These are phyloP conservation scores for Stemphylium beticola DNA, from an alignment of 2,329 filamentous ascomycete species.

Conservation along the genomic window DNA sequence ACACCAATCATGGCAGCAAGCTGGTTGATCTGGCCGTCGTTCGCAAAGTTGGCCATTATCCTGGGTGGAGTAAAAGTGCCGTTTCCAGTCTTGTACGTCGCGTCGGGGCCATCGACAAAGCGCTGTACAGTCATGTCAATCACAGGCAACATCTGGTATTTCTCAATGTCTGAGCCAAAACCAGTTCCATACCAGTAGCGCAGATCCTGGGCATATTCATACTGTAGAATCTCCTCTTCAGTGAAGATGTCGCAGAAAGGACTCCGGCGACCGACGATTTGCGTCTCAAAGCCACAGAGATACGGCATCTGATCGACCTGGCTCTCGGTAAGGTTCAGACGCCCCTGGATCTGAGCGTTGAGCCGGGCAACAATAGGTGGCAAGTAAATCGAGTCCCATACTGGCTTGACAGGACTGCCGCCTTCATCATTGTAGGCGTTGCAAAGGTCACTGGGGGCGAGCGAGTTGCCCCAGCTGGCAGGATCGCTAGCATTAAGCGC, in stretches of 20 bases:
- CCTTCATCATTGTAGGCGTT: slow-evolving; percentile 63
- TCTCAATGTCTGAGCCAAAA: slow-evolving; percentile 60
- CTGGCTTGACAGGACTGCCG: slow-evolving; percentile 54
- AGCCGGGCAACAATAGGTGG: slow-evolving; percentile 62
- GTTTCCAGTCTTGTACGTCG: slow-evolving; percentile 57
- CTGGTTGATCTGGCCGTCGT: slow-evolving; percentile 71
- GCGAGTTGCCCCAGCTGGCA: slow-evolving; percentile 64
- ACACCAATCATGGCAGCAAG: slow-evolving; percentile 65
- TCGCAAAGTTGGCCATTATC: slow-evolving; percentile 67
- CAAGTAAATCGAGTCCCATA: slow-evolving; percentile 60
- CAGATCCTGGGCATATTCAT: slow-evolving; percentile 72
- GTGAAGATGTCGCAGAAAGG: slow-evolving; percentile 69
- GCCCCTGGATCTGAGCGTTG: slow-evolving; percentile 60
- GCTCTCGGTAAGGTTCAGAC: slow-evolving; percentile 59
- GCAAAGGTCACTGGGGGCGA: slow-evolving; percentile 68
- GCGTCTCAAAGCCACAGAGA: slow-evolving; percentile 73
- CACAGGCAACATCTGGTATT: slow-evolving; percentile 67
- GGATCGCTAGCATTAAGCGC: slow-evolving; percentile 64
- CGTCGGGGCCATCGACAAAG: slow-evolving; percentile 60
- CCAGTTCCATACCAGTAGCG: slow-evolving; percentile 72
- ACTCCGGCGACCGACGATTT: slow-evolving; percentile 65
- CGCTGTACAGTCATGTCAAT: slow-evolving; percentile 61
- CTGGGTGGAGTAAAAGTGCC: slow-evolving; percentile 59
- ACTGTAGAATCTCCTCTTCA: slow-evolving; percentile 65
- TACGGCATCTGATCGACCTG: slow-evolving; percentile 68